Evolutionary conservation across 2,329 filamentous ascomycete species (phyloP), one percentile per base, ranked within the genome.

Genomic region (Fusarium sp.): DNA sequence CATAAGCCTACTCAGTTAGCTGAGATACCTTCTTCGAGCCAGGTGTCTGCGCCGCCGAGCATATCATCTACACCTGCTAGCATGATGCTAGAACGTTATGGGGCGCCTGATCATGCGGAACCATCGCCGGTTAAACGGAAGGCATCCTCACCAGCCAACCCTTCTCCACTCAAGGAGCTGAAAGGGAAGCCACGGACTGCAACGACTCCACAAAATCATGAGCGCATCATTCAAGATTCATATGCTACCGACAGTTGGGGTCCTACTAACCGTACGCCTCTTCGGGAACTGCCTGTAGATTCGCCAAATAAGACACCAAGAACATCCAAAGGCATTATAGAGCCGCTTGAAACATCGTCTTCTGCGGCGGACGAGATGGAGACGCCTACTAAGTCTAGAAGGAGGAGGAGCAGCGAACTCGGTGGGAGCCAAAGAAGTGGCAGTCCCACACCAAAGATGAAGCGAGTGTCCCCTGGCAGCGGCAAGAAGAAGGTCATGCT

Each of bases 221-320:
- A 79, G 9, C 64, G 81, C n/a, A 79, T 82, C 4, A 80, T 86
- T 21, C 77, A 84, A 50, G 84, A 86, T 58, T 84, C 84, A 11
- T 84, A 79, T 68, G 81, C 78, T 20, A 79, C 79, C 7, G 76
- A 75, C n/a, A 79, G 75, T 28, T 77, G 74, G 75, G 68, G 57
- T 7, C 74, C 79, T 2, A 54, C 54, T 11, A 53, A 68, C 2
- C 69, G 63, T 24, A 74, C 76, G 20, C 74, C 75, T 20, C 55
- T 72, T 4, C 57, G 58, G 12, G 66, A 63, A 52, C 48, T 68
- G 3, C 42, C 67, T 5, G 46, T 72, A 5, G 65, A 57, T 18
- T 66, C 70, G 4, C 65, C 63, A 5, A 66, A 57, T 6, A 59
- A 58, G 43, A 70, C 67, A 3, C 67, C 43, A 4, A 54, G 47